Evolutionary conservation across 2,329 filamentous ascomycete species (phyloP).

Genomic region (Magnaporthiopsis rhizophila): DNA sequence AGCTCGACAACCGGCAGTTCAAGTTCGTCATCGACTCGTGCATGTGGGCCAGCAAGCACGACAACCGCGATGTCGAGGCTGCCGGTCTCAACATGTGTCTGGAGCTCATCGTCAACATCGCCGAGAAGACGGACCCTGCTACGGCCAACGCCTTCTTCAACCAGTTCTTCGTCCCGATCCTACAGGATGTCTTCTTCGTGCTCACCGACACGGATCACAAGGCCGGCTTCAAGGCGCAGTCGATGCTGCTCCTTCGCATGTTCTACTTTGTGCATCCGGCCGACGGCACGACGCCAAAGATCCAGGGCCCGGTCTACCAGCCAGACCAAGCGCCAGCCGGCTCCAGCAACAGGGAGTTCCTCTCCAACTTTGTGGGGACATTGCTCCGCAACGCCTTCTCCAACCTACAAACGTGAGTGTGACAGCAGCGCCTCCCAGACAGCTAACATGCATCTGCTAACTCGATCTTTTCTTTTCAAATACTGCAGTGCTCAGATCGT

Average conservation of each 20-base stretch:
- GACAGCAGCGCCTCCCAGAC: not conserved
- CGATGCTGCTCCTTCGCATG: slow-evolving; percentile 86
- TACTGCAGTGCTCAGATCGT: slow-evolving; percentile 70
- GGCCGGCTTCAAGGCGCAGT: slow-evolving; percentile 97
- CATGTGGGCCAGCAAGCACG: slow-evolving; percentile 99
- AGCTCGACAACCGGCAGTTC: slow-evolving; percentile 93
- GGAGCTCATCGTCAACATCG: slow-evolving; percentile 95
- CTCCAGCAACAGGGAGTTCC: slow-evolving; percentile 84
- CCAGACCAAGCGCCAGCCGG: slow-evolving; percentile 74
- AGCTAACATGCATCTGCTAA: not conserved
- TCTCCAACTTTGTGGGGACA: slow-evolving; percentile 78
- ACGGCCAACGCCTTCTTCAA: slow-evolving; percentile 96
- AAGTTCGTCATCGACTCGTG: slow-evolving; percentile 99
- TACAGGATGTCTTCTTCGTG: slow-evolving; percentile 98
- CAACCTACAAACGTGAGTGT: slow-evolving; percentile 77
- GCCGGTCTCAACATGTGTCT: slow-evolving; percentile 97
- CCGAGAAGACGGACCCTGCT: slow-evolving; percentile 75
- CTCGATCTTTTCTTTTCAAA: not conserved
- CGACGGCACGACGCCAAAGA: slow-evolving; percentile 65
- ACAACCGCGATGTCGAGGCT: slow-evolving; percentile 95
- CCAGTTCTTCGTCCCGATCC: slow-evolving; percentile 89
- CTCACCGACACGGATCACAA: slow-evolving; percentile 97
- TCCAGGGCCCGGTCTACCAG: slow-evolving; percentile 84
- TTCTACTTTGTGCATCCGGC: slow-evolving; percentile 86
- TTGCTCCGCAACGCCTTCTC: slow-evolving; percentile 85